Evolutionary conservation across 768 basidiomycete species (phyloP).

Genomic region (Kwoniella bestiolae): DNA sequence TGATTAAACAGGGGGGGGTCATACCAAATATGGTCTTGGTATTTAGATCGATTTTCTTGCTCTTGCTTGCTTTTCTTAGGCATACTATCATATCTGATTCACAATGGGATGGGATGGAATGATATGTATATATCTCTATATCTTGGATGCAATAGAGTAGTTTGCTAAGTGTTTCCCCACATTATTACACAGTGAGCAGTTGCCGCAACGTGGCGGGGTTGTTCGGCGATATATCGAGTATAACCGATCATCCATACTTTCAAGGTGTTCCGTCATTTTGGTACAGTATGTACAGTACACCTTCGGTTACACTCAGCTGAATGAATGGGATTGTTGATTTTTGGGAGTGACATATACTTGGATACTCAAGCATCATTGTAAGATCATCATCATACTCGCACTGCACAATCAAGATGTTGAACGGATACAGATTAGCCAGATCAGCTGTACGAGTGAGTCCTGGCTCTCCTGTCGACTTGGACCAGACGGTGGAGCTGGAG

Average conservation of each 20-base stretch:
- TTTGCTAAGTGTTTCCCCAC: too few relatives aligned
- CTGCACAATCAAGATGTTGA: constrained; percentile 16
- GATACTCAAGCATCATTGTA: background rate
- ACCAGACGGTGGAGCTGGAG: background rate
- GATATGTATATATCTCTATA: background rate
- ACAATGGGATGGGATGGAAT: background rate
- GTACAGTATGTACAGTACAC: background rate
- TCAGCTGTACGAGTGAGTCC: constrained; percentile 21
- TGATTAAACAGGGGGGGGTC: background rate
- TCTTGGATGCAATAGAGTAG: too few relatives aligned
- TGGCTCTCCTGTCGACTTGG: background rate
- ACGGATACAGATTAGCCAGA: constrained; percentile 24
- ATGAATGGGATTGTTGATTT: background rate
- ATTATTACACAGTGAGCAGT: background rate
- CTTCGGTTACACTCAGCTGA: background rate
- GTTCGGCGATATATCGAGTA: constrained; percentile 23
- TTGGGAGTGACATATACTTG: background rate
- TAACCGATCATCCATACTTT: background rate
- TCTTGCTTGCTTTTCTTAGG: background rate
- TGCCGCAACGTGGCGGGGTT: constrained; percentile 17
- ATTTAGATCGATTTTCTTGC: too few relatives aligned
- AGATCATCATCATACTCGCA: background rate
- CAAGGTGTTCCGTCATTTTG: constrained; percentile 7
- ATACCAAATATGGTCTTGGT: background rate
- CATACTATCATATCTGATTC: background rate